Evolutionary conservation across 768 basidiomycete genomes (phyloP), one percentile per base, ranked within the genome.

Genomic region (Termitomyces sp.): DNA sequence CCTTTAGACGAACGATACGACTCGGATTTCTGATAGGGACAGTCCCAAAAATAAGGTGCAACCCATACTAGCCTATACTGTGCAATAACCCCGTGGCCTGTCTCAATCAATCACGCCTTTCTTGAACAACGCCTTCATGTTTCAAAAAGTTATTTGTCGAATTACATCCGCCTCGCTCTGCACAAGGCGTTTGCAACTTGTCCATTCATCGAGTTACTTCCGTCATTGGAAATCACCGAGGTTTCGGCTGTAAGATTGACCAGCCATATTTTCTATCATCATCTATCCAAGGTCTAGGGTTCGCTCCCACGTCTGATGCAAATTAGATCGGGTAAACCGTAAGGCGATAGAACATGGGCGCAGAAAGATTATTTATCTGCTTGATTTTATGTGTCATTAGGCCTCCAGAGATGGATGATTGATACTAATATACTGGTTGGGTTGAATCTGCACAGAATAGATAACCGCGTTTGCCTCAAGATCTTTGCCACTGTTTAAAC

Each of bases 291-390:
- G 55, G 62, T 65, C 3, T 61, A 69, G 14, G 72, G 71, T 38
- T 67, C 83, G 18, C 87, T 86, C 66, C 64, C 74, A 60, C 83
- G 87, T 58, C 86, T 4, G 88, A 88, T 7, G 88, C 87, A 12
- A 84, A 81, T 32, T 74, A 83, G 5, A 79, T 88, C 33, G 86
- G 87, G 5, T 86, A 84, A 73, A 85, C 84, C 83, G 83, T 80
- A 52, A 61, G 74, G 46, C 26, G 14, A 28, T 14, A 47, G 7
- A 30, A 48, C 14, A 48, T 48, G 7, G 14, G 23, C 3, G 12
- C 16, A 40, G 12, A 14, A 10, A 28, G 6, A 14, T 30, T 16
- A 14, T 16, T 12, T 44, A 30, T 23, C 12, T 16, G 47, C 14
- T 4, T 10, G 41, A 9, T 43, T 43, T 20, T 43, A 9, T 9